These are phyloP conservation scores for Pneumocystis carinii DNA, from an alignment of 1,139 yeast genomes.

Conservation along the genomic window DNA sequence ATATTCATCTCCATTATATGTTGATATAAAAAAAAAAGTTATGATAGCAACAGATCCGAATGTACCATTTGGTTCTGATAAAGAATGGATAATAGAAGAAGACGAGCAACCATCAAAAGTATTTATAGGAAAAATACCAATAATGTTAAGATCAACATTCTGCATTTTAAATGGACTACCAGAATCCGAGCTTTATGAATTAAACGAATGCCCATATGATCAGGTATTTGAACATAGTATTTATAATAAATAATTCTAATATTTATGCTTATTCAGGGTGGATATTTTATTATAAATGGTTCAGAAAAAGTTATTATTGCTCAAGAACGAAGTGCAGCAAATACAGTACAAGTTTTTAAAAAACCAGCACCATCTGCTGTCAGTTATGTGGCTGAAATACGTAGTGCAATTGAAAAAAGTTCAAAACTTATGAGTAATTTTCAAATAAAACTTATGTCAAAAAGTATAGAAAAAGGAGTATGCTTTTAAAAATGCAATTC, in stretches of 20 bases:
- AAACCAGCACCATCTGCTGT: constrained; percentile 96
- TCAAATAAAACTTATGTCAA: constrained; percentile 80
- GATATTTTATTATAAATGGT: constrained; percentile 94
- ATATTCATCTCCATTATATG: constrained; percentile 88
- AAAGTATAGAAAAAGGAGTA: constrained; percentile 52
- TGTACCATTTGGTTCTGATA: constrained; percentile 31
- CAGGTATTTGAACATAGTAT: constrained; percentile 9
- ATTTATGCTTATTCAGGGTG: constrained; percentile 49
- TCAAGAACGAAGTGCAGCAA: constrained; percentile 96
- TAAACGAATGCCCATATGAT: constrained; percentile 97
- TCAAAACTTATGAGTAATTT: constrained; percentile 83
- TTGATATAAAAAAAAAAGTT: constrained; percentile 86
- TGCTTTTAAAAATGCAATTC: neutral
- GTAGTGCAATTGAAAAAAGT: constrained; percentile 94
- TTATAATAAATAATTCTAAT: neutral
- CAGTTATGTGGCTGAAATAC: constrained; percentile 88
- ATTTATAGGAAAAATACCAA: constrained; percentile 91
- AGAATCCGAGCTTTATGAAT: constrained; percentile 88
- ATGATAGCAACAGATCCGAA: constrained; percentile 68
- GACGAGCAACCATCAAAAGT: constrained; percentile 52
- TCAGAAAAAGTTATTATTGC: constrained; percentile 96
- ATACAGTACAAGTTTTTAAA: constrained; percentile 93
- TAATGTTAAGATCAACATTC: constrained; percentile 91
- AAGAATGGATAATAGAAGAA: constrained; percentile 52
- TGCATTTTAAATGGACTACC: constrained; percentile 84